Conservation (phyloP, 2,329 filamentous ascomycete genomes). For the Tolypocladium pustulatum region DNA sequence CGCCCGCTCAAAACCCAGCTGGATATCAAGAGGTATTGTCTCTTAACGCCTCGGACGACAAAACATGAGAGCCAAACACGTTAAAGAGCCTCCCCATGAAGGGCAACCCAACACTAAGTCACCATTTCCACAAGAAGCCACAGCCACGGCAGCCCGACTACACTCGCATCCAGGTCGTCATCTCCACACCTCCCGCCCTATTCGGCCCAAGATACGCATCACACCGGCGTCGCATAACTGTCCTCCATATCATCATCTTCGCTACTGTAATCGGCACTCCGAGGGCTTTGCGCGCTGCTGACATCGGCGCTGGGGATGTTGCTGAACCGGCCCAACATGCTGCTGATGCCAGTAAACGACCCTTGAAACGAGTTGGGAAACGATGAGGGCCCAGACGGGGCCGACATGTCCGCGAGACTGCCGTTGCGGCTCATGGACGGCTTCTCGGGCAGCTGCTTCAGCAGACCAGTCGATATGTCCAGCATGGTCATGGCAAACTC, state of each 20-base stretch:
- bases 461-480: constrained; percentile 58
- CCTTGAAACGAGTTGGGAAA: constrained; percentile 17
- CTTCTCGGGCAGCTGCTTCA: constrained; percentile 62
- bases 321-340: constrained; percentile 29
- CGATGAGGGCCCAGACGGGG: constrained; percentile 14
- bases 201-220: not conserved
- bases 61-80: not conserved
- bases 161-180: not conserved
- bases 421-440: constrained; percentile 50
- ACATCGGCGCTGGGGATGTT: constrained; percentile 35
- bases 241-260: constrained; percentile 42
- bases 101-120: not conserved
- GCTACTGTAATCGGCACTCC: constrained; percentile 37
- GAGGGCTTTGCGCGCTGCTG: constrained; percentile 41
- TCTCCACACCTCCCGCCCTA: not conserved
- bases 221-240: constrained; percentile 13
- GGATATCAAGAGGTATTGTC: not conserved
- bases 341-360: constrained; percentile 20
- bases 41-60: not conserved
- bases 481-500: constrained; percentile 70
- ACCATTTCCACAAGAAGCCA: not conserved
- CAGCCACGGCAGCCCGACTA: not conserved
- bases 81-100: not conserved
- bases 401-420: constrained; percentile 37
- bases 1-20: not conserved